Evolutionary conservation across 768 basidiomycete species (phyloP), one percentile per base, ranked within the genome.

Genomic region (Podaxis pistillaris): DNA sequence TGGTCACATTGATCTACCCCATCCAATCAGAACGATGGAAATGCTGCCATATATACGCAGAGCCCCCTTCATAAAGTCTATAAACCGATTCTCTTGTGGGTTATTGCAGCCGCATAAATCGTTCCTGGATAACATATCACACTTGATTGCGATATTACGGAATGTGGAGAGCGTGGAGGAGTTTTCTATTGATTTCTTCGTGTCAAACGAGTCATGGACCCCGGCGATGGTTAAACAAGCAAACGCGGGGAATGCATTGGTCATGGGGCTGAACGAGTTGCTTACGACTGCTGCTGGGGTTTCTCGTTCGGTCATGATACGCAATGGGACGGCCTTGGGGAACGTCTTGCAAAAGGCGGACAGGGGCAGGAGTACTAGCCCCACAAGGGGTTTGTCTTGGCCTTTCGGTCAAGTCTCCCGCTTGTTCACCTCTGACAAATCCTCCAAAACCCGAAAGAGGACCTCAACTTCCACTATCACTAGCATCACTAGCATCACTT

Each of bases 1-100:
- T 36, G 62, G 64, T 17, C 60, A 40, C 4, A n/a, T 65, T 15
- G 53, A 52, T 19, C 37, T 68, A 6, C 57, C 55, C n/a, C 49
- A 62, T 13, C 19, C 62, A 15, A 26, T 13, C 28, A 36, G 36
- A 15, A 62, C 51, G 17, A 54, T 63, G 46, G 49, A 57, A 47
- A 60, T 63, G 30, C 40, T 68, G 7, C 61, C 56, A 7, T 55
- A 36, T 9, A 50, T 68, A 17, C 64, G 59, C 28, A 60, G 60
- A 13, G 62, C 65, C 15, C 50, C 62, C n/a, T 67, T 65, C 40
- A 41, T 68, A 5, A 62, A 6, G 13, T 62, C 60, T 22, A 62
- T 62, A n/a, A 55, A 54, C 15, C 60, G 64, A 47, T 33, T 57
- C 55, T 51, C 41, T 58, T 58, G 65, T 64, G 61, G 50, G n/a